Percentiles rank a stretch among this genome's conserved stretches.
Conservation (phyloP, 2,329 filamentous ascomycete genomes). For the Pseudogymnoascus sp. region DNA sequence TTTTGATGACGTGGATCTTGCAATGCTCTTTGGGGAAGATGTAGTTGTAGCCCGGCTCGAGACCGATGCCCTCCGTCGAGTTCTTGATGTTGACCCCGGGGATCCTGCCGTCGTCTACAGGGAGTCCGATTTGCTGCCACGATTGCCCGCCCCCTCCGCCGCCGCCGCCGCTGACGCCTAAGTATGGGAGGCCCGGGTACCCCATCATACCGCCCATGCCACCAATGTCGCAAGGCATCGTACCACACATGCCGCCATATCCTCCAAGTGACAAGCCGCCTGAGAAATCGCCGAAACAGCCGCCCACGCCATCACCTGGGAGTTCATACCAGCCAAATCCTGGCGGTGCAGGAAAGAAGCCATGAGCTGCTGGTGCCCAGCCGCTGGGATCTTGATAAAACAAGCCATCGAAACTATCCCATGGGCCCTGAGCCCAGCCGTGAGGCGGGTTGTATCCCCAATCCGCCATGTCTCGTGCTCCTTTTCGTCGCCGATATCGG, state of each 20-base stretch:
- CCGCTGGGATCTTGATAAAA: slow-evolving; percentile 2
- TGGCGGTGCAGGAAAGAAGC: slow-evolving; percentile 1
- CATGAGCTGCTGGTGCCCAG: background rate
- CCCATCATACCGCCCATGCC: slow-evolving; percentile 4
- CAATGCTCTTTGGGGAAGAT: slow-evolving; percentile 50
- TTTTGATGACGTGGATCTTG: slow-evolving; percentile 50
- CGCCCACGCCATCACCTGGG: background rate
- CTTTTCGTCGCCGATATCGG: background rate
- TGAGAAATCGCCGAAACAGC: background rate
- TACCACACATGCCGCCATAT: background rate
- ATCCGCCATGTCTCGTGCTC: slow-evolving; percentile 11
- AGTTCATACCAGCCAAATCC: slow-evolving; percentile 1
- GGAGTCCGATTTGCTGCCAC: slow-evolving; percentile 1
- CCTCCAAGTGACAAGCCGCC: background rate
- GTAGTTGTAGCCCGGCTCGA: slow-evolving; percentile 55
- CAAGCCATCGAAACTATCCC: background rate
- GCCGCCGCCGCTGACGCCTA: background rate
- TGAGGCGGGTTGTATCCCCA: slow-evolving; percentile 22
- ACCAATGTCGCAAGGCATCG: background rate
- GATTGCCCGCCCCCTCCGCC: background rate
- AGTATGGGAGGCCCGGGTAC: background rate
- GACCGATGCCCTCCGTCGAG: slow-evolving; percentile 47
- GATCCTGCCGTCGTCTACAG: slow-evolving; percentile 25
- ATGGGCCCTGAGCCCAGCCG: slow-evolving; percentile 21
- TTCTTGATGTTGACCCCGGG: slow-evolving; percentile 48